Percentiles rank a stretch among this genome's conserved stretches.
Conservation (phyloP, 257 asterid genomes). For the Solanum gandarillasii region DNA sequence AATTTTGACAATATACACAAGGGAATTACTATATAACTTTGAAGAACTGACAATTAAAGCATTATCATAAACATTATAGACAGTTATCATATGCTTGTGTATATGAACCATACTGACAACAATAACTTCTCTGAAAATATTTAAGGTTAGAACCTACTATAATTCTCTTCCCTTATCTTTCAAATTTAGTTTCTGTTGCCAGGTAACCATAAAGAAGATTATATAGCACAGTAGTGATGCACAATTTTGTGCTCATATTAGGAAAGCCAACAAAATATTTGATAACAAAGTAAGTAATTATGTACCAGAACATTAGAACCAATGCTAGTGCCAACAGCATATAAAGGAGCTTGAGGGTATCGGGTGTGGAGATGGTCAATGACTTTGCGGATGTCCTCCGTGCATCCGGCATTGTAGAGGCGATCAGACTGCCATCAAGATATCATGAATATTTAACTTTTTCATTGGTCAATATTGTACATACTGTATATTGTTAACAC, state of each 20-base stretch:
- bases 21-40: not conserved
- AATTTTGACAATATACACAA: not conserved
- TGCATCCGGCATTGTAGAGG: conserved; percentile 80
- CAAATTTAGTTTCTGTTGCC: not conserved
- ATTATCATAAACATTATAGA: not conserved
- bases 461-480: not conserved
- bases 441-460: not conserved
- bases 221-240: not conserved
- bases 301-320: conserved; percentile 78
- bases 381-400: conserved; percentile 53
- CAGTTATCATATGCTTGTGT: not conserved
- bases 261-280: not conserved
- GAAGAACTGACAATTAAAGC: not conserved
- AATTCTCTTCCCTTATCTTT: not conserved
- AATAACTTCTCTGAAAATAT: not conserved
- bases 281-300: not conserved
- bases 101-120: not conserved
- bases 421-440: conserved; percentile 52
- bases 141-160: not conserved
- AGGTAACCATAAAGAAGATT: not conserved
- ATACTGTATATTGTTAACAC: not conserved
- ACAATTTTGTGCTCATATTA: not conserved
- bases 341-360: conserved; percentile 53
- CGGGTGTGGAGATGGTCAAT: conserved; percentile 44
- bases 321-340: conserved; percentile 64